Evolutionary conservation across 805 yeast species (phyloP).

Genomic region (Ogataea ganodermae): DNA sequence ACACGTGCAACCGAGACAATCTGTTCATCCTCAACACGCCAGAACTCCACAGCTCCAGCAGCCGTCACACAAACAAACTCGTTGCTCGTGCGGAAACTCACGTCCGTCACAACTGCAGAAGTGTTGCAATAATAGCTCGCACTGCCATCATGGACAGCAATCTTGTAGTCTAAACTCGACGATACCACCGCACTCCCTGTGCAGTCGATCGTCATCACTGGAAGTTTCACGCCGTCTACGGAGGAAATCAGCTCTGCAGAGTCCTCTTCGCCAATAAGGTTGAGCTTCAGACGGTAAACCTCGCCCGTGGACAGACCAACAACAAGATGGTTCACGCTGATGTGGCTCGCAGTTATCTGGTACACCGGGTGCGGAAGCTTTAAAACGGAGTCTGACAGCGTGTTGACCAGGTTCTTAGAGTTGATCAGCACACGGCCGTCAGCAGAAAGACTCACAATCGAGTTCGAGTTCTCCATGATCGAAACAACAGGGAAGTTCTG

Average conservation of each 20-base stretch:
- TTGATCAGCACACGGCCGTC: conserved; percentile 25
- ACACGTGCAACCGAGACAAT: conserved; percentile 27
- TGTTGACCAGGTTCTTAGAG: conserved; percentile 27
- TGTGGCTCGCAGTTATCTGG: conserved; percentile 22
- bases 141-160: conserved; percentile 6
- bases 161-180: conserved; percentile 17
- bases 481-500: conserved; percentile 22
- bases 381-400: conserved; percentile 16
- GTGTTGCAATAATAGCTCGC: conserved; percentile 10
- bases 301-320: conserved; percentile 30
- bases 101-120: conserved; percentile 13
- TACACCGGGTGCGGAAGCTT: conserved; percentile 9
- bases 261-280: conserved; percentile 14
- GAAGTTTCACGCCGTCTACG: conserved; percentile 12
- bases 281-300: conserved; percentile 16
- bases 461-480: conserved; percentile 28
- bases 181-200: conserved; percentile 7
- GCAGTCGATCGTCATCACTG: conserved; percentile 25
- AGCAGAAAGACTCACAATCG: conserved; percentile 26
- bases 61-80: conserved; percentile 20
- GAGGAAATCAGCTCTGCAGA: conserved; percentile 10
- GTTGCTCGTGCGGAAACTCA: conserved; percentile 11
- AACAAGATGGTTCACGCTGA: conserved; percentile 23
- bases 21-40: conserved; percentile 38
- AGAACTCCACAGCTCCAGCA: conserved; percentile 28